A percentile compares a stretch with the other conserved stretches of the same genome.
Evolutionary conservation across 352 stramenopile genomes (phyloP).

Genomic region (Phytophthora cactorum): DNA sequence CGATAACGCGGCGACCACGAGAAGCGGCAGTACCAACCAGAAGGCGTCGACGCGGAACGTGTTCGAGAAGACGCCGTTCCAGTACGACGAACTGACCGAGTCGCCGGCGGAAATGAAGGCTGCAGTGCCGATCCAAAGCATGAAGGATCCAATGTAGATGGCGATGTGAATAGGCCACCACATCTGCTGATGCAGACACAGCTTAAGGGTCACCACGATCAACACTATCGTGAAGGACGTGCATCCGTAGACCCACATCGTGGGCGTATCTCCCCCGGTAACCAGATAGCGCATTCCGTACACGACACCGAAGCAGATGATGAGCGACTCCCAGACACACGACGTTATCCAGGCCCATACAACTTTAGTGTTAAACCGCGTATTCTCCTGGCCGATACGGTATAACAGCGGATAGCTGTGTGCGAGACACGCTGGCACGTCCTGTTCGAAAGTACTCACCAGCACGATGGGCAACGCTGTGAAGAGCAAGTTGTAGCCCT

Average conservation of each 20-base stretch:
- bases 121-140: conserved; percentile 77
- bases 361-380: conserved; percentile 86
- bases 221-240: conserved; percentile 95
- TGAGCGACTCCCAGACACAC: conserved; percentile 82
- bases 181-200: conserved; percentile 88
- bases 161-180: conserved; percentile 78
- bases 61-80: conserved; percentile 82
- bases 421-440: conserved; percentile 73
- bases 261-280: conserved; percentile 86
- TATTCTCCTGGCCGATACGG: conserved; percentile 84
- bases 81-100: conserved; percentile 82
- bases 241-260: conserved; percentile 94
- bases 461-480: conserved; percentile 87
- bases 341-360: conserved; percentile 85
- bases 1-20: conserved; percentile 72
- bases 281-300: conserved; percentile 83
- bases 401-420: conserved; percentile 84
- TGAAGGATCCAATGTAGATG: conserved; percentile 73
- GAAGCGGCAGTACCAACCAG: conserved; percentile 78
- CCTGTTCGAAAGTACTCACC: conserved; percentile 86
- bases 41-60: conserved; percentile 74
- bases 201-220: conserved; percentile 96
- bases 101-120: conserved; percentile 75
- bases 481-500: conserved; percentile 91
- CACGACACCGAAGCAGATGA: conserved; percentile 87